Evolutionary conservation across 192 early-diverging fungal genomes (phyloP), one percentile per base, ranked within the genome.

Genomic region (Coemansia asiatica): DNA sequence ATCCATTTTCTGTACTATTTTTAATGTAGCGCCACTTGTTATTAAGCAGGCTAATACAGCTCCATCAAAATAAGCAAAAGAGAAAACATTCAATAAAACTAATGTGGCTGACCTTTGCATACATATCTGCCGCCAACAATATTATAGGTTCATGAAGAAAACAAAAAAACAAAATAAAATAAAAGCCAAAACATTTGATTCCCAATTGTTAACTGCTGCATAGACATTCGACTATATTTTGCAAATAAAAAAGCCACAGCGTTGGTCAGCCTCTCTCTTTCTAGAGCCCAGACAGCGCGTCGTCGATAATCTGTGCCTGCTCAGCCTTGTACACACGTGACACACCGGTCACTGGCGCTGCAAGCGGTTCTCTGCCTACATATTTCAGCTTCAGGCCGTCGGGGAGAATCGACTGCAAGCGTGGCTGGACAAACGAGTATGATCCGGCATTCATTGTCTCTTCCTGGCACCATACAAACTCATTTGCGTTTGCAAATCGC

Each of bases 381-480:
- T 94, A 96, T 28, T 71, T 61, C 19, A 92, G 56, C 19, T 67
- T 31, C 27, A 63, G 46, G 8, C 64, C 66, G 25, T 63, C 50
- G 38, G 94, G 91, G 23, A 97, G 58, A 27, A 95, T 55, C 36
- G 90, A 87, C 64, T 85, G 81, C 60, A 98, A 75, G 47, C 96
- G 84, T 25, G 94, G 96, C 65, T 85, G 89, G 63, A 95, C 87
- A 85, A 92, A 98, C 1, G 90, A 77, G 70, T 90, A 97, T 15
- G 87, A 89, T 19, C 96, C 96, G 40, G 90, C 87, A 64, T 98
- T 98, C 82, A 96, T 90, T 28, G 94, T 94, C 68, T 98, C 96
- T 71, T 98, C 96, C 69, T 92, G 91, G 68, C 87, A 90, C 89
- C 89, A 93, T 6, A 87, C 73, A 69, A 87, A 91, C 50, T 90